Base-by-base conservation (phyloP, 2,329 filamentous ascomycete genomes). In the Chrysosporium keratinophilum region DNA sequence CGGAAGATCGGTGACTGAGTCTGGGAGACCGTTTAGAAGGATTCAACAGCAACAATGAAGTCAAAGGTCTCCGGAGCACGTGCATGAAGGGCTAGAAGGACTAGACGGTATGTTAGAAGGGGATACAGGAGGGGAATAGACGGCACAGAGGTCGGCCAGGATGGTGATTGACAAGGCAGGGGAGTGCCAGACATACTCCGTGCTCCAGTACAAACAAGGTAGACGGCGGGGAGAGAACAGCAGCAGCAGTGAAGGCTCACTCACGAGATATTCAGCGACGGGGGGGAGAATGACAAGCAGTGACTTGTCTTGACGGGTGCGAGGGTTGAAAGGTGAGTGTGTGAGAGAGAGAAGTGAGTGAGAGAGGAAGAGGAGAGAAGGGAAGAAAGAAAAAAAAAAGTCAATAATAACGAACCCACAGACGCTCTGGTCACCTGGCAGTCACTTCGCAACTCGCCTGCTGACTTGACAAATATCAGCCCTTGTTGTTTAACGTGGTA, bases 351-450 rank as follows among this genome's bases (percentile, higher is more conserved):
- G 33, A 44, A 23, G 17, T 23, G 7, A 34, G 15, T 34, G 34
- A 46, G 39, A 31, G 41, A 20, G 19, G 35, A 41, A 33, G 51
- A 19, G 19, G 51, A n/a, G 35, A 41, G 43, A 52, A 41, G 28
- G 55, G 42, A 34, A 45, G 9, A 17, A 46, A 48, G n/a, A 31
- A 43, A 41, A n/a, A 52, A 52, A 3, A 51, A 35, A 20, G 42
- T 31, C 7, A 46, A 46, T 28, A 34, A 17, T n/a, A 35, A 5
- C 9, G 23, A n/a, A 37, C 11, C 11, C 35, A n/a, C 10, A 37
- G n/a, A 37, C 10, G 35, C 35, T 37, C 10, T 12, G n/a, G 23
- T 28, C 23, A 28, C 23, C 23, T 28, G 23, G 23, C 7, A 28
- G 23, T 45, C 43, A 45, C 20, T 11, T 19, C 10, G 19, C 12